Base-by-base conservation (phyloP, 371 early-diverging fungal species). In the Apophysomyces ossiformis region DNA sequence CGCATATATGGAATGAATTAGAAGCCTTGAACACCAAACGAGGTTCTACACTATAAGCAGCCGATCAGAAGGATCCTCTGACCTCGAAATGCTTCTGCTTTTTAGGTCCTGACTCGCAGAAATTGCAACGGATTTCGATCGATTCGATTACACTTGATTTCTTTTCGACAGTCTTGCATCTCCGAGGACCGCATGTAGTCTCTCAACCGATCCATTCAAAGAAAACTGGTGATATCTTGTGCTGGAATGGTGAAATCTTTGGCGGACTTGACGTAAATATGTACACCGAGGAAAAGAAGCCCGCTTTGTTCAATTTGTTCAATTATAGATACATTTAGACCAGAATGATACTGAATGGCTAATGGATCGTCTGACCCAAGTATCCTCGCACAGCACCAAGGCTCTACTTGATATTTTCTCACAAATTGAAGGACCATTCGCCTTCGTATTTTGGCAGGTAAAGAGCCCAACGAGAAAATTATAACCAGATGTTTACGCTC, bases 201-300 rank as follows among this genome's bases (percentile, higher is more conserved):
- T 70, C 77, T 2, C 96, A 96, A 69, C 96, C 96, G 2, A 67
- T 89, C 11, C 72, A 46, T 67, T 81, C 37, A 44, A 41, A 38
- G 39, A 32, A 41, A 4, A 65, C 77, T 4, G 87, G 86, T 5
- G 84, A 90, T 68, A 68, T 90, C 5, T 72, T 95, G 9, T 87
- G 91, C 69, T 93, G 91, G 92, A 93, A 93, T 67, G 94, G 94
- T 36, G 94, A 93, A 66, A 81, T 92, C n/a, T 93, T 92, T 82
- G 86, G 80, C 62, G 94, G 92, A 1, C 70, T 92, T 5, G 65
- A 78, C 16, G 86, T 91, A 57, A 65, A 72, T 4, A 13, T 11
- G 11, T 13, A 41, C 8, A 41, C 11, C 41, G 41, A 13, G 5
- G 41, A 41, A 41, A 41, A 41, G 2, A 41, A 41, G 41, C 41